Percentiles rank a stretch among this genome's conserved stretches.
These are phyloP conservation scores for Bothriochloa decipiens DNA, from an alignment of 176 grass and related monocot species.

Conservation along the genomic window DNA sequence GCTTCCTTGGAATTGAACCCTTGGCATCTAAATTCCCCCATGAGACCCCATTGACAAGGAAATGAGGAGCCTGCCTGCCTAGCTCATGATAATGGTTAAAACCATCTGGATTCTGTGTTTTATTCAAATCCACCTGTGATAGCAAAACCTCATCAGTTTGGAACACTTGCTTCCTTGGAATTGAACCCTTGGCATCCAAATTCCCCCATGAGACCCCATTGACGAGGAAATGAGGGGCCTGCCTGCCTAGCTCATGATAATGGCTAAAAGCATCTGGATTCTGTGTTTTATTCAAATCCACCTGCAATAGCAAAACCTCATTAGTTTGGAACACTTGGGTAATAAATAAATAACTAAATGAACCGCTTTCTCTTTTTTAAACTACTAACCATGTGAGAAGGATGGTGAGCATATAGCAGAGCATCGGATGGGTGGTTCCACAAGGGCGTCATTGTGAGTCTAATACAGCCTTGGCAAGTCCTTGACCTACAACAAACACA, in stretches of 20 bases:
- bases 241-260: constrained; percentile 11
- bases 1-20: constrained; percentile 4
- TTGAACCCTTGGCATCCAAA: constrained; percentile 12
- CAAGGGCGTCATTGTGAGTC: constrained; percentile 38
- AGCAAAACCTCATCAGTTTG: constrained; percentile 26
- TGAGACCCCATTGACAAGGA: neutral
- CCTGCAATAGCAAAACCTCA: constrained; percentile 36
- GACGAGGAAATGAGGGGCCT: neutral
- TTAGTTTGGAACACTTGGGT: neutral
- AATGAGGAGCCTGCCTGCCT: constrained; percentile 8
- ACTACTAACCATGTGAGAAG: constrained; percentile 37
- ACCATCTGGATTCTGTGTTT: neutral
- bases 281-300: neutral
- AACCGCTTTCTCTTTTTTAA: neutral
- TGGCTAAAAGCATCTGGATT: constrained; percentile 2
- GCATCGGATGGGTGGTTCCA: constrained; percentile 39
- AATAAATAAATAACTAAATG: neutral
- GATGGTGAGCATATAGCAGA: constrained; percentile 14
- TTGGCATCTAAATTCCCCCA: constrained; percentile 7
- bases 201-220: neutral
- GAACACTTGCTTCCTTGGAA: neutral
- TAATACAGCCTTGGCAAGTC: constrained; percentile 55
- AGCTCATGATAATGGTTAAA: neutral
- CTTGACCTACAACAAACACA: constrained; percentile 34
- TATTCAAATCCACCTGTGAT: constrained; percentile 31